Percentiles rank a stretch among this genome's conserved stretches.
These are phyloP conservation scores for Metarhizium rileyi DNA, from an alignment of 2,329 filamentous ascomycete genomes.

Conservation along the genomic window DNA sequence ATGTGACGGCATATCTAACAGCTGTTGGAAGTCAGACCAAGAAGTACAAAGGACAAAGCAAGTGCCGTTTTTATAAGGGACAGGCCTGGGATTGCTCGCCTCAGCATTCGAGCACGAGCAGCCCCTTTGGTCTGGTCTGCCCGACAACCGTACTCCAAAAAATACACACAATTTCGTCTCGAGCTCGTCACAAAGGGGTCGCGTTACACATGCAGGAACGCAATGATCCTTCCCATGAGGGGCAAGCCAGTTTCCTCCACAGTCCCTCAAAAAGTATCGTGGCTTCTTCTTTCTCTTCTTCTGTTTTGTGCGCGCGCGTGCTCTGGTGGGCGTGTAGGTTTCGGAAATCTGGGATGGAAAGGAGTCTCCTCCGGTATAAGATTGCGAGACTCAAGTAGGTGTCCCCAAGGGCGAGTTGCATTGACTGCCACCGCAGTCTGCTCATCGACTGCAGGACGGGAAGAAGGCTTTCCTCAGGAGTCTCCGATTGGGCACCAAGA, in stretches of 20 bases:
- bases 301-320: too few relatives aligned
- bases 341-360: neutral
- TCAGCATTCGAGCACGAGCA: too few relatives aligned
- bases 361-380: neutral
- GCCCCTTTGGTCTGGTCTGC: neutral
- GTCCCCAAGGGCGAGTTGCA: neutral
- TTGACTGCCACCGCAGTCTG: slow-evolving; percentile 1
- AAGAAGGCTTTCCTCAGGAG: neutral
- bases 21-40: neutral
- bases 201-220: slow-evolving; percentile 12
- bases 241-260: neutral
- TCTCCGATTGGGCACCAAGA: slow-evolving; percentile 3
- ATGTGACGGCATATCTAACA: neutral
- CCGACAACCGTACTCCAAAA: neutral
- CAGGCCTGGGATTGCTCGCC: neutral
- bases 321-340: neutral
- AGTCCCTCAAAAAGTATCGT: neutral
- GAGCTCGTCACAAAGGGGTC: slow-evolving; percentile 1
- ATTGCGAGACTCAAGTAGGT: neutral
- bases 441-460: slow-evolving; percentile 3
- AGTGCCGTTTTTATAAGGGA: neutral
- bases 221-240: slow-evolving; percentile 1
- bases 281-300: neutral
- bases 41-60: neutral
- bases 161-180: slow-evolving; percentile 1